These are phyloP conservation scores for Noccaea caerulescens DNA, from an alignment of 345 rosid genomes.

Conservation along the genomic window DNA sequence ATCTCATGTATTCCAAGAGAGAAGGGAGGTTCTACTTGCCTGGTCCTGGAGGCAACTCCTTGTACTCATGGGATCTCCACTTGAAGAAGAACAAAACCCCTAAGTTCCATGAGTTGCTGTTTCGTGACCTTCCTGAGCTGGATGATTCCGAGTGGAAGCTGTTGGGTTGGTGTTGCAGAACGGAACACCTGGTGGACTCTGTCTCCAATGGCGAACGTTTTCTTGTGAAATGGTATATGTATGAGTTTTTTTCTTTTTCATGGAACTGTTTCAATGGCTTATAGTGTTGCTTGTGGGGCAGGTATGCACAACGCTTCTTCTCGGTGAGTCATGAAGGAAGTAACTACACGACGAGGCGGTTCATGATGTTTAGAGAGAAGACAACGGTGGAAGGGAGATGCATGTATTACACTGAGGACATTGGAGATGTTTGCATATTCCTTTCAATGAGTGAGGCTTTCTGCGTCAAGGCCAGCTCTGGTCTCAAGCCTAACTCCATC, in stretches of 20 bases:
- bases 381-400: conserved; percentile 5
- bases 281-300: conserved; percentile 1
- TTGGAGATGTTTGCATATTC: conserved; percentile 27
- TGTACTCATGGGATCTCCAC: conserved; percentile 30
- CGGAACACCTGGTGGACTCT: conserved; percentile 28
- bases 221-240: conserved; percentile 25
- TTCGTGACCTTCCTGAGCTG: conserved; percentile 18
- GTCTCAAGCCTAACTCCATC: conserved; percentile 27
- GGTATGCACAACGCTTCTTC: conserved; percentile 19
- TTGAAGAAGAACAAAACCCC: conserved; percentile 17
- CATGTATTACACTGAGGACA: conserved; percentile 29
- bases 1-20: conserved; percentile 18
- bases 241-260: not conserved
- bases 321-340: conserved; percentile 2
- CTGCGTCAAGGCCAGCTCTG: conserved; percentile 27
- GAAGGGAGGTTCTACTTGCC: conserved; percentile 32
- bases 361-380: conserved; percentile 27
- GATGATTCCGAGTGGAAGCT: conserved; percentile 30
- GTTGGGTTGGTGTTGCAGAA: conserved; percentile 30
- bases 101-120: conserved; percentile 16
- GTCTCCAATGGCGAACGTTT: conserved; percentile 15
- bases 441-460: conserved; percentile 33
- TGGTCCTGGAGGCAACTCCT: conserved; percentile 20
- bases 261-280: not conserved
- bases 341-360: conserved; percentile 15